Evolutionary conservation across 495 filamentous ascomycete species (phyloP).

Genomic region (Aspergillus bertholletiae): DNA sequence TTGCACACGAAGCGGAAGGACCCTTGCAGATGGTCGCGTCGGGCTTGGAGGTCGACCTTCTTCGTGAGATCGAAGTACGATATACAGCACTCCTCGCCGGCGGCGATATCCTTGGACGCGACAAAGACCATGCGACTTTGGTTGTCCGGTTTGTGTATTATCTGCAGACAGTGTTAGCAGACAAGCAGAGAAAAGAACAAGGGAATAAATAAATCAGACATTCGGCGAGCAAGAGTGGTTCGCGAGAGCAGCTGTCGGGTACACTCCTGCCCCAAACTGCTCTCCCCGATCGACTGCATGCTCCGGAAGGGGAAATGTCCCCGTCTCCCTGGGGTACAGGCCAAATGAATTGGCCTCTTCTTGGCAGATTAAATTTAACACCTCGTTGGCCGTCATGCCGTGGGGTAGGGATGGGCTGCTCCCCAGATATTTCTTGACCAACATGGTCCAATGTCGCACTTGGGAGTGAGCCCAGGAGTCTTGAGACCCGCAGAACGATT

Average conservation of each 20-base stretch:
- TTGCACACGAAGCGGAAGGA: slow-evolving; percentile 33
- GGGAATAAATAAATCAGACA: slow-evolving; percentile 17
- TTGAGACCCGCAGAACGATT: slow-evolving; percentile 31
- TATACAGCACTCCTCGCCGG: slow-evolving; percentile 40
- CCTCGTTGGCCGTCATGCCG: slow-evolving; percentile 13
- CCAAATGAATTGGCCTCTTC: slow-evolving; percentile 43
- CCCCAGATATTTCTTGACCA: slow-evolving; percentile 38
- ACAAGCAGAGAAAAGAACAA: background rate
- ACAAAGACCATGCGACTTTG: slow-evolving; percentile 37
- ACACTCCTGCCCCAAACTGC: slow-evolving; percentile 38
- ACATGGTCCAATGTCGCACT: slow-evolving; percentile 25
- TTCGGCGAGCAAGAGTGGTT: slow-evolving; percentile 40
- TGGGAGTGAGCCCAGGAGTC: slow-evolving; percentile 35
- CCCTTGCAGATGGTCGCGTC: slow-evolving; percentile 26
- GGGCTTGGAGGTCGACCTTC: slow-evolving; percentile 16
- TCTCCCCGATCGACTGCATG: slow-evolving; percentile 25
- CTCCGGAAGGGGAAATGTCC: slow-evolving; percentile 16
- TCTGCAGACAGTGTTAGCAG: slow-evolving; percentile 17
- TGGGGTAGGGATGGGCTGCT: slow-evolving; percentile 19
- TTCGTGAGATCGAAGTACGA: slow-evolving; percentile 36
- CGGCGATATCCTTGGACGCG: slow-evolving; percentile 28
- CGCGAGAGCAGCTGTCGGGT: slow-evolving; percentile 34
- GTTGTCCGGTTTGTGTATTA: slow-evolving; percentile 34
- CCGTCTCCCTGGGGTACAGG: slow-evolving; percentile 38
- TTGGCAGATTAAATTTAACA: slow-evolving; percentile 33